phyloP scores from a whole-genome alignment of 2,329 filamentous ascomycete genomes.

The Calonectria honghensis region DNA sequence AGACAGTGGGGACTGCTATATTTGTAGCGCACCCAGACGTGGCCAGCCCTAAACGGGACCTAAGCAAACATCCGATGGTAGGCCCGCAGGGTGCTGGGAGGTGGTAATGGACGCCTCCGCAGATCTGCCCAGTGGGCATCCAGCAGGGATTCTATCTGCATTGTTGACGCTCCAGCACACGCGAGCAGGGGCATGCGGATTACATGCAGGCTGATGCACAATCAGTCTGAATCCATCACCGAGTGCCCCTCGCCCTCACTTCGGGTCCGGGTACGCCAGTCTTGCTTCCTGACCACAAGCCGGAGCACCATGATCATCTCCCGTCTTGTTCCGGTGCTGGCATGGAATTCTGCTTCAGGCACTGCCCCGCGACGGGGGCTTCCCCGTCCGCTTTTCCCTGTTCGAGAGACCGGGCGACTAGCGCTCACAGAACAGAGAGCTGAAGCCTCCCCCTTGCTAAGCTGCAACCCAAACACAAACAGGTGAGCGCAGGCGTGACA shows the following conservation, averaged over 20 bases:
- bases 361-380: slow-evolving; percentile 25
- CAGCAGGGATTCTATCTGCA: not conserved
- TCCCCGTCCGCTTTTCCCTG: slow-evolving; percentile 27
- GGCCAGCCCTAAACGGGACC: slow-evolving; percentile 18
- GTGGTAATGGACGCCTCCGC: slow-evolving; percentile 12
- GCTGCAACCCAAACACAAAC: slow-evolving; percentile 43
- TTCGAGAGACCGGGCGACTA: slow-evolving; percentile 30
- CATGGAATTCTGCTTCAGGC: slow-evolving; percentile 15
- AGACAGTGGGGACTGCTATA: slow-evolving; percentile 16
- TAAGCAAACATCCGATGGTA: slow-evolving; percentile 10
- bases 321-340: slow-evolving; percentile 13
- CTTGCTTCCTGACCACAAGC: not conserved
- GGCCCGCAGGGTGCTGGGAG: not conserved
- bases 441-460: slow-evolving; percentile 46
- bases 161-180: not conserved
- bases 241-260: not conserved
- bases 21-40: slow-evolving; percentile 11
- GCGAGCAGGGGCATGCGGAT: slow-evolving; percentile 6
- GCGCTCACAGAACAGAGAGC: slow-evolving; percentile 34
- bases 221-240: slow-evolving; percentile 24
- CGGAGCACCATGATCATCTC: not conserved
- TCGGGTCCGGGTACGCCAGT: not conserved
- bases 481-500: slow-evolving; percentile 52
- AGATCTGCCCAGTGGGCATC: slow-evolving; percentile 1
- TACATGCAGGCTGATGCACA: slow-evolving; percentile 27